Conservation (phyloP, 1,139 yeast species). For the Candida dubliniensis region DNA sequence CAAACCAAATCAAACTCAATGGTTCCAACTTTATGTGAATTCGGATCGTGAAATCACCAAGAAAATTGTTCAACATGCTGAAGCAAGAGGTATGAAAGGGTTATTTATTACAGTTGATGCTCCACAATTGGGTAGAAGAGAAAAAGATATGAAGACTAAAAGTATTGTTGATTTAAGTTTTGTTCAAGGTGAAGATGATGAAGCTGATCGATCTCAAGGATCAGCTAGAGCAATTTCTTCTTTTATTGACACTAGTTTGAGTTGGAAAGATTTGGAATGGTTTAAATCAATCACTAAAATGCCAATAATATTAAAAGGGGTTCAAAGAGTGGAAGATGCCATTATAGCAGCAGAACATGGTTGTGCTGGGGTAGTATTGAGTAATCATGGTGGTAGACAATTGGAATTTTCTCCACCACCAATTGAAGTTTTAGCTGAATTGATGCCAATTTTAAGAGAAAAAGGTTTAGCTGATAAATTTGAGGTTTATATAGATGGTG, state of each 20-base stretch:
- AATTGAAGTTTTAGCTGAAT: slow-evolving; percentile 64
- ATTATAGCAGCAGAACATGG: slow-evolving; percentile 62
- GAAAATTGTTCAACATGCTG: slow-evolving; percentile 68
- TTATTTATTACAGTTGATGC: slow-evolving; percentile 91
- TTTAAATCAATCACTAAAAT: slow-evolving; percentile 57
- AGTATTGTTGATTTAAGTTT: slow-evolving; percentile 41
- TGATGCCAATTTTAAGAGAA: slow-evolving; percentile 55
- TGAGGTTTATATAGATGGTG: slow-evolving; percentile 62
- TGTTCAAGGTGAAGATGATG: slow-evolving; percentile 64
- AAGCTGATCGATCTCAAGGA: slow-evolving; percentile 70
- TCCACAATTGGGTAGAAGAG: slow-evolving; percentile 92
- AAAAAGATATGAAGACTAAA: slow-evolving; percentile 56
- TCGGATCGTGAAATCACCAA: slow-evolving; percentile 54
- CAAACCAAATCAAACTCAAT: slow-evolving; percentile 58
- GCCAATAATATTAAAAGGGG: slow-evolving; percentile 70
- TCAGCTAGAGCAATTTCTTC: slow-evolving; percentile 85
- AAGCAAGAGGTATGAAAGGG: slow-evolving; percentile 72
- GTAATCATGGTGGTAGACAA: slow-evolving; percentile 79
- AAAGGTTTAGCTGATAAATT: slow-evolving; percentile 44
- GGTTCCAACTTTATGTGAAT: slow-evolving; percentile 91
- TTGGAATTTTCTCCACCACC: slow-evolving; percentile 69
- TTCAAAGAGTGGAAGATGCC: slow-evolving; percentile 70
- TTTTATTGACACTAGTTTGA: slow-evolving; percentile 79
- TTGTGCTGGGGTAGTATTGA: slow-evolving; percentile 61
- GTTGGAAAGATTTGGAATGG: slow-evolving; percentile 65